These are phyloP conservation scores for Aspergillus ustus DNA, from an alignment of 2,329 filamentous ascomycete genomes.

Conservation along the genomic window DNA sequence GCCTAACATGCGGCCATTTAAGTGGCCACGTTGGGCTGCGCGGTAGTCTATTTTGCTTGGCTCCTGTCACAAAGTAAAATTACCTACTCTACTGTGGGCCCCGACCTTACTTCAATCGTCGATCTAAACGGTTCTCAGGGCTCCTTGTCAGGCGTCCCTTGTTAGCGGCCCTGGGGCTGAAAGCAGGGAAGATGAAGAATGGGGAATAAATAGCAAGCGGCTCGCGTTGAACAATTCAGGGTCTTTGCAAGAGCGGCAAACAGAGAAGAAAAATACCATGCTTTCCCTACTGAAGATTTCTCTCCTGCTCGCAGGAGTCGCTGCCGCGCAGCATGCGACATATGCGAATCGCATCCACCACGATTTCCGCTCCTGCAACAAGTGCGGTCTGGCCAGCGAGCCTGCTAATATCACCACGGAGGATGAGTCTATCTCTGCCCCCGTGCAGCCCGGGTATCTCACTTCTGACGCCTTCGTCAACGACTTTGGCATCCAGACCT, in stretches of 20 bases:
- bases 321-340: background rate
- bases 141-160: background rate
- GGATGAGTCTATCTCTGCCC: background rate
- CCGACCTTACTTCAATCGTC: background rate
- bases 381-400: background rate
- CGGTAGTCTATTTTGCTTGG: background rate
- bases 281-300: background rate
- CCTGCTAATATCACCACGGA: conserved; percentile 1
- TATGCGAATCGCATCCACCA: conserved; percentile 8
- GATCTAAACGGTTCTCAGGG: background rate
- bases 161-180: background rate
- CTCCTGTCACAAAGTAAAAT: background rate
- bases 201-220: background rate
- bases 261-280: background rate
- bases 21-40: background rate
- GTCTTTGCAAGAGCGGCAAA: background rate
- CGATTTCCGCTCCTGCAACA: conserved; percentile 5
- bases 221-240: background rate
- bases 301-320: background rate
- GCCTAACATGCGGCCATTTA: background rate
- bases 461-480: background rate
- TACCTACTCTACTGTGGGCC: background rate
- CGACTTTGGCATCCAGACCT: conserved; percentile 10
- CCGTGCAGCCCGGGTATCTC: conserved; percentile 1
- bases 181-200: background rate